Conservation (phyloP, 768 basidiomycete species). For the Dentipellis sp. region DNA sequence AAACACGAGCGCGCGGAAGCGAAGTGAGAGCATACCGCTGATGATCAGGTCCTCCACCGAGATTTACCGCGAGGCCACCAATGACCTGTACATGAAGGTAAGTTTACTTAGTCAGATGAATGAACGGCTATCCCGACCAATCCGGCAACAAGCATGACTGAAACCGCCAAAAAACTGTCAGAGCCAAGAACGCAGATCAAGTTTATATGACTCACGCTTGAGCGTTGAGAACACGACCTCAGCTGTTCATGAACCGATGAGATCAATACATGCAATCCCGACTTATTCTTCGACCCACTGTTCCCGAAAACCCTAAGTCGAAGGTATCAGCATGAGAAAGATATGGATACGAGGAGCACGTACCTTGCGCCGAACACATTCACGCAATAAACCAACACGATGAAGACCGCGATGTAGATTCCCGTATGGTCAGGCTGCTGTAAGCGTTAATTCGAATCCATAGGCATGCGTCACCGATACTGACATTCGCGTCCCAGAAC, state of each 20-base stretch:
- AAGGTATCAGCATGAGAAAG: neutral
- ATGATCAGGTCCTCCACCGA: slow-evolving; percentile 14
- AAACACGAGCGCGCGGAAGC: neutral
- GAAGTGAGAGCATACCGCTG: slow-evolving; percentile 3
- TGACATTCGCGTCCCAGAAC: slow-evolving; percentile 12
- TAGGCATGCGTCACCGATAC: neutral
- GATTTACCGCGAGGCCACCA: slow-evolving; percentile 10
- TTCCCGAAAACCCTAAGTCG: slow-evolving; percentile 9
- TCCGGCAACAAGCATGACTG: slow-evolving; percentile 15
- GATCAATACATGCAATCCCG: neutral
- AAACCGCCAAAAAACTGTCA: neutral
- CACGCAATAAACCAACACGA: slow-evolving; percentile 4
- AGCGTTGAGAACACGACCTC: slow-evolving; percentile 13
- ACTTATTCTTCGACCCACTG: neutral
- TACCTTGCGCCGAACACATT: slow-evolving; percentile 9
- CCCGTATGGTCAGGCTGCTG: slow-evolving; percentile 4
- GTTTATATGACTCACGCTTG: slow-evolving; percentile 6
- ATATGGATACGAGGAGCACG: neutral
- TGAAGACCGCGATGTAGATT: slow-evolving; percentile 10
- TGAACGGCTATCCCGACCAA: neutral
- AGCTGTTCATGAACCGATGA: slow-evolving; percentile 1
- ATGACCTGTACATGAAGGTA: slow-evolving; percentile 6
- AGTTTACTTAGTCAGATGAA: neutral
- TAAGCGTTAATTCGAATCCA: neutral
- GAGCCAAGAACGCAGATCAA: neutral